Conservation (phyloP, 2,329 filamentous ascomycete species). For the Neofusicoccum parvum region DNA sequence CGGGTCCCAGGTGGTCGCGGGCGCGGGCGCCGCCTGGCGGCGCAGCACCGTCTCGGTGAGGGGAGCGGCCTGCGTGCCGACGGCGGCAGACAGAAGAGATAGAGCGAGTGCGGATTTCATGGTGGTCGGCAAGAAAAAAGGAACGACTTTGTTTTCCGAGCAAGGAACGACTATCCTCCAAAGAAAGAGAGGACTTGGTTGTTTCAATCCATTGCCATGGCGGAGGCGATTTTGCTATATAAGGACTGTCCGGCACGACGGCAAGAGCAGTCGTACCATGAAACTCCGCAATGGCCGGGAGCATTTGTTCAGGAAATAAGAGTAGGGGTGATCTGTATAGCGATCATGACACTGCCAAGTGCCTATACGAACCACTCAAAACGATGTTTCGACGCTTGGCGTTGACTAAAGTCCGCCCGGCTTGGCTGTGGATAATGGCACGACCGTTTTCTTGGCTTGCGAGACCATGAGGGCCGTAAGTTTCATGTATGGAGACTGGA, state of each 20-base stretch:
- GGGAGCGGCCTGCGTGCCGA: not conserved
- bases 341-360: slow-evolving; percentile 1
- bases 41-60: not conserved
- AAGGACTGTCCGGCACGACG: not conserved
- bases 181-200: not conserved
- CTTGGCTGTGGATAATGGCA: not conserved
- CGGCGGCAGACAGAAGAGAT: not conserved
- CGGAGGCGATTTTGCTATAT: not conserved
- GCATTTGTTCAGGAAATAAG: not conserved
- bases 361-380: not conserved
- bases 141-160: no score
- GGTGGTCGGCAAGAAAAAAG: not conserved
- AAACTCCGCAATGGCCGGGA: not conserved
- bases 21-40: slow-evolving; percentile 20
- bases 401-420: not conserved
- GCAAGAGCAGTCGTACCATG: not conserved
- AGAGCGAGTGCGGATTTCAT: not conserved
- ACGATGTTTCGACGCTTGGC: not conserved
- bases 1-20: slow-evolving; percentile 29
- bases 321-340: not conserved
- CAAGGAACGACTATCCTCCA: not conserved
- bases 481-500: not conserved
- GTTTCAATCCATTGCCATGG: not conserved
- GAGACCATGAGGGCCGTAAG: not conserved
- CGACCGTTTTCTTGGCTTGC: not conserved